Base-by-base conservation (phyloP, 345 rosid genomes). In the Eutrema yunnanense region DNA sequence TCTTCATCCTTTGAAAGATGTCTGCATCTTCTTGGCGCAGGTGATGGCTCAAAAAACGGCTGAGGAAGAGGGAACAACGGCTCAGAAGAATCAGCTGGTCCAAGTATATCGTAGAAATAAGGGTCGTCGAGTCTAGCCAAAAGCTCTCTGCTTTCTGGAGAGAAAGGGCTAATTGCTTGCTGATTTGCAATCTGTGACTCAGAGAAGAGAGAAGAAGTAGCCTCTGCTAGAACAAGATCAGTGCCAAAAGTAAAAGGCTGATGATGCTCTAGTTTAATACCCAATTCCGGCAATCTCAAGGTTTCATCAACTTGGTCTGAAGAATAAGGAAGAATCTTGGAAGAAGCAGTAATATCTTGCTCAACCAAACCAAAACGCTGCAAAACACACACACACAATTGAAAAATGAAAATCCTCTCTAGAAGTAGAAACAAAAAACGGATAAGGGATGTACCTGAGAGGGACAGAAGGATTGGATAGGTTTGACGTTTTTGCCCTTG, bases 91-190 rank as follows among this genome's bases (percentile, higher is more conserved):
- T 82, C 86, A 13, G 56, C 38, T 3, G 86, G 65, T 62, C 85
- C 93, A 53, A 89, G 84, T 37, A 82, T 75, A 48, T 78, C 78
- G 26, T 82, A 78, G 72, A 84, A 81, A 71, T 62, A 84, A 56
- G 92, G 86, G n/a, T 87, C 88, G 7, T 83, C 92, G 0, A 86
- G 73, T 67, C 79, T 82, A 30, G 84, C 79, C 81, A 90, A 53
- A 54, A 86, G 80, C 38, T 85, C 88, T 19, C 83, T 83, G 77
- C 88, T 84, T 8, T 78, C 96, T 0, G 86, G 80, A 3, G 82
- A 81, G 66, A 88, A 84, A 12, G 82, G 42, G 41, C 79, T 56
- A 14, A 64, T 81, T 2, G 79, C 51, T 54, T 82, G 88, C 13
- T 81, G 72, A 48, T 80, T 79, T 38, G 71, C 65, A 37, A 72